Conservation (phyloP, 2,329 filamentous ascomycete species). For the Shiraia sp. region DNA sequence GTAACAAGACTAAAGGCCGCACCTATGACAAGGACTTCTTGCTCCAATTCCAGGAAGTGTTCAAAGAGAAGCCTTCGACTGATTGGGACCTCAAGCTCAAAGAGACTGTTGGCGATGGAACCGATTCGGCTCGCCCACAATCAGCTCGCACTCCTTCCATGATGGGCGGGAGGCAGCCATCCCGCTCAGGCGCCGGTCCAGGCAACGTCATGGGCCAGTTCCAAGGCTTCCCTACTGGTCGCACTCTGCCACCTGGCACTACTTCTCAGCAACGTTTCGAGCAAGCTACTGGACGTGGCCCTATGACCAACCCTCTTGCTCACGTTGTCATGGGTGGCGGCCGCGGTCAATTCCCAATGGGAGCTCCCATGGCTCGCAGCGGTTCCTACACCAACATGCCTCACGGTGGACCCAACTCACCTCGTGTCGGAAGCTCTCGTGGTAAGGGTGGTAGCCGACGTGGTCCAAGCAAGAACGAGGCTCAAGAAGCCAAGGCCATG, state of each 20-base stretch:
- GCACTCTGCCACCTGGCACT: slow-evolving; percentile 73
- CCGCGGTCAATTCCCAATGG: slow-evolving; percentile 63
- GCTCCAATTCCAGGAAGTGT: slow-evolving; percentile 93
- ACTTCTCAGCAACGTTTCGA: slow-evolving; percentile 75
- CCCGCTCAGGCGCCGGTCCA: slow-evolving; percentile 38
- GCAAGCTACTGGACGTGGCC: slow-evolving; percentile 28
- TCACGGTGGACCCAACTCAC: slow-evolving; percentile 67
- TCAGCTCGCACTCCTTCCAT: slow-evolving; percentile 60
- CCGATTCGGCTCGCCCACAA: slow-evolving; percentile 65
- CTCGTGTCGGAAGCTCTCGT: slow-evolving; percentile 67
- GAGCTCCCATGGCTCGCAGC: slow-evolving; percentile 67
- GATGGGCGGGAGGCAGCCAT: slow-evolving; percentile 55
- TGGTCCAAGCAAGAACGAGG: slow-evolving; percentile 58
- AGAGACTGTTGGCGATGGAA: slow-evolving; percentile 80
- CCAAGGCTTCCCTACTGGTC: slow-evolving; percentile 47
- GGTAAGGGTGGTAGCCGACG: slow-evolving; percentile 67
- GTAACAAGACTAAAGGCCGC: slow-evolving; percentile 80
- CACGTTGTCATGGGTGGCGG: slow-evolving; percentile 58
- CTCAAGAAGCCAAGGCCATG: slow-evolving; percentile 79
- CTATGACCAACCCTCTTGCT: slow-evolving; percentile 58
- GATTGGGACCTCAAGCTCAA: slow-evolving; percentile 92
- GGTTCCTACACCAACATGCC: slow-evolving; percentile 62
- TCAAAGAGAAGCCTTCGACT: slow-evolving; percentile 92
- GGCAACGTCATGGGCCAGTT: slow-evolving; percentile 71
- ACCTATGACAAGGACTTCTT: slow-evolving; percentile 96